Evolutionary conservation across 2,329 filamentous ascomycete genomes (phyloP).

Genomic region (Dactylellina haptotyla): DNA sequence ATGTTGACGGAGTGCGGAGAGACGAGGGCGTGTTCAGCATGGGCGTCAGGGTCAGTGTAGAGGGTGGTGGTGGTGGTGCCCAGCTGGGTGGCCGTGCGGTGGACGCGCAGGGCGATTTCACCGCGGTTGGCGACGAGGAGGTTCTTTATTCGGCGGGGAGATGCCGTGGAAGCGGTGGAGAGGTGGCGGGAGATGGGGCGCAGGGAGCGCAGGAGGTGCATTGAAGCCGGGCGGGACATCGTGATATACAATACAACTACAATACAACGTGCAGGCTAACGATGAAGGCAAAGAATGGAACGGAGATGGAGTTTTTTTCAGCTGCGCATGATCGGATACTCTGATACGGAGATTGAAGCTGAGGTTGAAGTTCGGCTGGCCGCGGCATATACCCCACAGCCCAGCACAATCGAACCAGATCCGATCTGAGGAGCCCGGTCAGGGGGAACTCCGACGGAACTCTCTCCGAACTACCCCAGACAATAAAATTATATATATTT

Average conservation of each 20-base stretch:
- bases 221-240: constrained; percentile 48
- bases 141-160: constrained; percentile 63
- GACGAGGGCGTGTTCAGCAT: constrained; percentile 85
- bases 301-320: background rate
- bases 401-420: too few relatives aligned
- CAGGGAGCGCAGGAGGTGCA: constrained; percentile 45
- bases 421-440: too few relatives aligned
- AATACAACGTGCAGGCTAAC: background rate
- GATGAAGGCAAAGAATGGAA: too few relatives aligned
- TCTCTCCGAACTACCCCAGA: too few relatives aligned
- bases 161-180: constrained; percentile 2
- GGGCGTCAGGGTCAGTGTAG: constrained; percentile 90
- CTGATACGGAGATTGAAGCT: background rate
- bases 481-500: too few relatives aligned
- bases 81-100: constrained; percentile 84
- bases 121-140: constrained; percentile 96
- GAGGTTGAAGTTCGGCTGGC: constrained; percentile 21
- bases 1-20: constrained; percentile 86
- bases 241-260: constrained; percentile 19
- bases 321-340: background rate
- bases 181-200: constrained; percentile 31
- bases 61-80: constrained; percentile 93
- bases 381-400: constrained; percentile 46
- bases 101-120: constrained; percentile 94
- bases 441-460: constrained; percentile 26